Evolutionary conservation across 2,329 filamentous ascomycete species (phyloP), one percentile per base, ranked within the genome.

Genomic region (Zasmidium cellare): DNA sequence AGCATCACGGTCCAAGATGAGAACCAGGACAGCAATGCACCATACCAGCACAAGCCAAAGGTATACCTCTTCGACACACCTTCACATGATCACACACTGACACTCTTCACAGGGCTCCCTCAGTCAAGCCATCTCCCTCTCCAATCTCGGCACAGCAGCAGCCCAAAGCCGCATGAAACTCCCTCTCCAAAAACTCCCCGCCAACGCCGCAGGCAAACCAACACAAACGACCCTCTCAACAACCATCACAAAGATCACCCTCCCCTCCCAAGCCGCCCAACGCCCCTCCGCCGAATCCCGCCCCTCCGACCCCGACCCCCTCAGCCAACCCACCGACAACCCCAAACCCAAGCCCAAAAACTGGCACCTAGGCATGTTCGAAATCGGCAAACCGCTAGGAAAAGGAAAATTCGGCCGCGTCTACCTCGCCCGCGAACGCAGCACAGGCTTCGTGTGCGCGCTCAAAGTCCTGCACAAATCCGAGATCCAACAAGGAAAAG

Each of bases 281-380:
- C 67, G 71, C 48, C 62, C 64, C 9, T 68, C 72, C 46, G 69
- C 68, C 69, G 67, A 66, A 60, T 66, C 72, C 59, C 62, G 61
- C 16, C 66, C 66, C 2, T 71, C 68, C 47, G 49, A 58, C 46
- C 50, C 65, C 56, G 51, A 65, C 59, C 56, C 67, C 64, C 45
- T 62, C 16, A 2, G 31, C 25, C 58, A 58, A 59, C 24, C 67
- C 61, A 51, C 69, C 49, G 63, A 63, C n/a, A n/a, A n/a, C 22
- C 56, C 64, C 22, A 60, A 57, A 55, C 75, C 78, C 3, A 80
- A 77, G 56, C 64, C 73, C 18, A 77, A 78, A 63, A 69, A 91
- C 66, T 92, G 92, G 76, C 91, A 96, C 72, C 84, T 96, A 3
- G 90, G 91, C 75, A 96, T 96, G 90, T 96, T 96, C 73, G 92